Evolutionary conservation across 805 yeast genomes (phyloP).

Genomic region (Danielia reshetovae): DNA sequence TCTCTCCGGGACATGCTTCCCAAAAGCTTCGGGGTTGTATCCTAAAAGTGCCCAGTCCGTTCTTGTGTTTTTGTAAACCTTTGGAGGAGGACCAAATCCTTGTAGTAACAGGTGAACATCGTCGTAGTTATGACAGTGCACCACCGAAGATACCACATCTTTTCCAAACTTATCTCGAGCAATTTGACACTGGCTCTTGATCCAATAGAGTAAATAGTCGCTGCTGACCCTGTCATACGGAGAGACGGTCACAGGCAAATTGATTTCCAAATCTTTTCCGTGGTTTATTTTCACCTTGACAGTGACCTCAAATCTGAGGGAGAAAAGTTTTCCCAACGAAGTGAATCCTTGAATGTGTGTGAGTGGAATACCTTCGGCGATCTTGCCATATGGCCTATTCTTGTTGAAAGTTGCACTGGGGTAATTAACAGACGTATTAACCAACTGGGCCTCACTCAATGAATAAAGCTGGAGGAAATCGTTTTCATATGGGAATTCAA

Average conservation of each 20-base stretch:
- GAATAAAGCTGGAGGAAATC: slow-evolving; percentile 29
- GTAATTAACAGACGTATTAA: slow-evolving; percentile 4
- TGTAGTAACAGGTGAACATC: slow-evolving; percentile 20
- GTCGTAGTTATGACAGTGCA: slow-evolving; percentile 14
- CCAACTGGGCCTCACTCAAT: not conserved
- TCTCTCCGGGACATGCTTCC: slow-evolving; percentile 15
- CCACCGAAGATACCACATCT: slow-evolving; percentile 20
- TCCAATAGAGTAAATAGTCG: slow-evolving; percentile 49
- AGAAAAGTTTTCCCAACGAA: slow-evolving; percentile 46
- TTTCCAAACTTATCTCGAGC: slow-evolving; percentile 38
- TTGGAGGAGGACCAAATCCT: slow-evolving; percentile 24
- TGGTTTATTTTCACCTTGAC: slow-evolving; percentile 47
- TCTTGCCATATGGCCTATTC: slow-evolving; percentile 20
- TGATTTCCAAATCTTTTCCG: slow-evolving; percentile 47
- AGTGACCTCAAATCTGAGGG: slow-evolving; percentile 48
- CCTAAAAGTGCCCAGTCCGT: slow-evolving; percentile 40
- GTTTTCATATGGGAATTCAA: slow-evolving; percentile 32
- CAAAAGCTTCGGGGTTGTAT: slow-evolving; percentile 31
- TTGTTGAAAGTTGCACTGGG: slow-evolving; percentile 17
- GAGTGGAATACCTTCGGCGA: slow-evolving; percentile 37
- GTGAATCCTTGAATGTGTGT: slow-evolving; percentile 51
- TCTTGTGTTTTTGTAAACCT: slow-evolving; percentile 25
- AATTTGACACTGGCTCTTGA: slow-evolving; percentile 47
- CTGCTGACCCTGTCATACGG: slow-evolving; percentile 49
- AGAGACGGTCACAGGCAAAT: slow-evolving; percentile 51